Evolutionary conservation across 306 rosid species (phyloP), one percentile per base, ranked within the genome.

Genomic region (Malus sylvestris): DNA sequence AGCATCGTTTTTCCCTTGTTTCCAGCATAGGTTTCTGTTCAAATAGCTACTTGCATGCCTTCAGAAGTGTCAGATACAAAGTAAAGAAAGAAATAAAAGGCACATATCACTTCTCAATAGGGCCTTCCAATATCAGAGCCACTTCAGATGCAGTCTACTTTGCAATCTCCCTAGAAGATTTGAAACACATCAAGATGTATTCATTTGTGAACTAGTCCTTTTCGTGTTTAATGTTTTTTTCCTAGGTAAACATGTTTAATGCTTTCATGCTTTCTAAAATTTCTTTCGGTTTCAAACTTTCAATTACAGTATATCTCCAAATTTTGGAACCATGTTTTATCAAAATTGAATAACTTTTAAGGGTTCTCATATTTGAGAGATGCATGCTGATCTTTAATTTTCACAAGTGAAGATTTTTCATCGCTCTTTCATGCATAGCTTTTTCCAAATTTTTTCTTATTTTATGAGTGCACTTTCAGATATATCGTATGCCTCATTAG

Each of bases 1-100:
- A 58, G 67, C 73, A n/a, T 72, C 76, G 60, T 66, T 71, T 51
- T 33, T 71, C 20, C 12, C 74, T 51, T 81, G 29, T 33, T 11
- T 55, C 59, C 74, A 55, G 33, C 9, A 8, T 32, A 72, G 53
- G 11, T 55, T 66, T 7, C 6, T 66, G 10, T 67, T 66, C 20
- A 52, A 3, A 35, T 23, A 8, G 66, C 76, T 59, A 73, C 46
- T 9, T 72, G 64, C 20, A 71, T 71, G 30, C 29, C 66, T 33
- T 71, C 33, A 71, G 65, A 33, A n/a, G 42, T 29, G 10, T 20
- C 62, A 9, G 14, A n/a, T 19, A 57, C 25, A 51, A 71, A 49
- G 16, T 70, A 19, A 30, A 19, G 38, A 16, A 46, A 35, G 46
- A 64, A 64, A 30, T 64, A 25, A 57, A 33, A 40, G 11, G 9